Base-by-base conservation (phyloP, 2,329 filamentous ascomycete genomes). In the Nothophoma quercina region DNA sequence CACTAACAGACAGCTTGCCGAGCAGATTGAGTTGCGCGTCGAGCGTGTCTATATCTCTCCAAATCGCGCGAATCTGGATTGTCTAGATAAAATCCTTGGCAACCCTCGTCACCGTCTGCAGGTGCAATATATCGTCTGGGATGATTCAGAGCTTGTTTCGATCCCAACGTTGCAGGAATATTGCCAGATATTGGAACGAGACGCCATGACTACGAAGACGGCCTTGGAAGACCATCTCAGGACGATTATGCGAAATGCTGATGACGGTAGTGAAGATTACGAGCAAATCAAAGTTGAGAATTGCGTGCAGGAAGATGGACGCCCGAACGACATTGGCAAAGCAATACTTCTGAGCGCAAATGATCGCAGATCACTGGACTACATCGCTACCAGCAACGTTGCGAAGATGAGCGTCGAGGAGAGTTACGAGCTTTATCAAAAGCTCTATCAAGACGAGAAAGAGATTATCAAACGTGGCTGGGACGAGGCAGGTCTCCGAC, bases 41-140 rank as follows among this genome's bases (percentile, higher is more conserved):
- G 55, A 68, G 23, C 69, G 74, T 21, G 70, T 77, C 4, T 79
- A 77, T 47, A 56, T 80, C 9, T 77, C 74, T 5, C 68, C 77
- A 4, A 78, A 75, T 41, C 68, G 69, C 4, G 64, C 68, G 18
- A 73, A 79, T 42, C 58, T 80, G 5, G 35, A 69, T 2, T 75
- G 76, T 4, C 69, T 77, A 18, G 62, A 67, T 2, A 62, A 67
- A 12, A 61, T 80, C 41, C 70, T 77, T 7, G 56, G 71, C 8
- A 71, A 79, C 53, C 66, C 72, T 4, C 49, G 33, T 1, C 73
- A 74, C 40, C 68, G 70, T 4, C 36, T 58, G 1, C 30, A 53
- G 1, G 62, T 80, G 7, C 55, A 39, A 3, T 76, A 80, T 47
- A 69, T 79, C 5, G 65, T 81, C 26, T 78, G 71, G 71, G 72